Conservation (phyloP, 2,329 filamentous ascomycete species). For the Exophiala spinifera region DNA sequence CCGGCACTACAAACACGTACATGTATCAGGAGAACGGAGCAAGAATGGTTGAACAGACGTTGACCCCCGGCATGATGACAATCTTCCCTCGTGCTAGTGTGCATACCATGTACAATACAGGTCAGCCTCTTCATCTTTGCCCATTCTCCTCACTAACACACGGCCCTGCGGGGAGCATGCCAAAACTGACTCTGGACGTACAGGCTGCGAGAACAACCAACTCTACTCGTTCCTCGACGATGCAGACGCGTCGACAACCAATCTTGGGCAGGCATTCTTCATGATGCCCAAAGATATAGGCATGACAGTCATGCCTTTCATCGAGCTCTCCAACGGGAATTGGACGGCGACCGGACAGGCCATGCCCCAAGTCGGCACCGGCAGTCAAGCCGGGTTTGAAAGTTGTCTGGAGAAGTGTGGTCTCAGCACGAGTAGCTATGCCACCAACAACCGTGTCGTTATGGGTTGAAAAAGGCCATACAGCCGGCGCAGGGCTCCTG, state of each 20-base stretch:
- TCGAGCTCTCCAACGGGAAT: constrained; percentile 31
- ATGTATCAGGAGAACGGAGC: constrained; percentile 50
- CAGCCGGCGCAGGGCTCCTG: not conserved
- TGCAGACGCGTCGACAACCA: constrained; percentile 46
- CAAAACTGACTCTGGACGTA: not conserved
- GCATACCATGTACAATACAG: constrained; percentile 49
- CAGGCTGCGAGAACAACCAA: constrained; percentile 42
- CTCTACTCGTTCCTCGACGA: constrained; percentile 46
- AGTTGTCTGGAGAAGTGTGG: constrained; percentile 34
- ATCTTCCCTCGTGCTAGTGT: constrained; percentile 46
- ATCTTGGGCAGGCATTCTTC: constrained; percentile 42
- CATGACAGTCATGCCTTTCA: constrained; percentile 41
- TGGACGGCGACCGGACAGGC: constrained; percentile 28
- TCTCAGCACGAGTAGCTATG: not conserved
- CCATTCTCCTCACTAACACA: not conserved
- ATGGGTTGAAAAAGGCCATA: not conserved
- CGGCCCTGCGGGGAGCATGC: no score
- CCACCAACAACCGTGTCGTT: not conserved
- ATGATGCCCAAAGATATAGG: constrained; percentile 39
- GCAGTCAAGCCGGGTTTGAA: constrained; percentile 40
- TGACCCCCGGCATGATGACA: constrained; percentile 44
- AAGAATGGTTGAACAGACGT: constrained; percentile 35
- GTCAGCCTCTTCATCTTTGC: constrained; percentile 21
- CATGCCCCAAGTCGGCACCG: constrained; percentile 43
- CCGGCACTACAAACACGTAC: constrained; percentile 45